Evolutionary conservation across 306 rosid species (phyloP).

Genomic region (Oemleria cerasiformis): DNA sequence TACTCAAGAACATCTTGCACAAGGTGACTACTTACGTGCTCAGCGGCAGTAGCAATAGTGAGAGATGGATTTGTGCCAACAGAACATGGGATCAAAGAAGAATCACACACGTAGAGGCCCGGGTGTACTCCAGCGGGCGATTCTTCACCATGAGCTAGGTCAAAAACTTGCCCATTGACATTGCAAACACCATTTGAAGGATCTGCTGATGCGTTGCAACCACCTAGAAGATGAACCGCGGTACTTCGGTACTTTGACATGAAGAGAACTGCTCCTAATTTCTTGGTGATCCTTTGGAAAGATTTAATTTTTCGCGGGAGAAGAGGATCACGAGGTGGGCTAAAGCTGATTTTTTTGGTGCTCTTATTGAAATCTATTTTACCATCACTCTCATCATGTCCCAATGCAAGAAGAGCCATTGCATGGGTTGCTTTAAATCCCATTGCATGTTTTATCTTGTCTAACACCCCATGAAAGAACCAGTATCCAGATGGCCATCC

Average conservation of each 20-base stretch:
- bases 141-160: neutral
- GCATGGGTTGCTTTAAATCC: slow-evolving; percentile 31
- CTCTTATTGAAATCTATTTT: slow-evolving; percentile 21
- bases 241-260: slow-evolving; percentile 33
- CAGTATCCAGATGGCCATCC: slow-evolving; percentile 38
- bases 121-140: slow-evolving; percentile 18
- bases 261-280: slow-evolving; percentile 35
- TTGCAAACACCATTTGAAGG: slow-evolving; percentile 31
- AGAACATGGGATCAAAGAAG: slow-evolving; percentile 40
- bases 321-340: slow-evolving; percentile 32
- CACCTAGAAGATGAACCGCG: slow-evolving; percentile 39
- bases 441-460: slow-evolving; percentile 27
- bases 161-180: slow-evolving; percentile 32
- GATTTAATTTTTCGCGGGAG: slow-evolving; percentile 25
- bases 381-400: slow-evolving; percentile 32
- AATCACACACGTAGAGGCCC: slow-evolving; percentile 36
- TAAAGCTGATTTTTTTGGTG: slow-evolving; percentile 28
- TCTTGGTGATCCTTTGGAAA: slow-evolving; percentile 32
- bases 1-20: slow-evolving; percentile 28
- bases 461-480: slow-evolving; percentile 38
- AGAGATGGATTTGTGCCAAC: slow-evolving; percentile 36
- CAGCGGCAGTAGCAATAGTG: slow-evolving; percentile 33
- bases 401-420: slow-evolving; percentile 30
- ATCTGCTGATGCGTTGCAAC: slow-evolving; percentile 34
- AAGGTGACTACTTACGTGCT: slow-evolving; percentile 31